phyloP scores from a whole-genome alignment of 2,329 filamentous ascomycete genomes.

The Colletotrichum scovillei region DNA sequence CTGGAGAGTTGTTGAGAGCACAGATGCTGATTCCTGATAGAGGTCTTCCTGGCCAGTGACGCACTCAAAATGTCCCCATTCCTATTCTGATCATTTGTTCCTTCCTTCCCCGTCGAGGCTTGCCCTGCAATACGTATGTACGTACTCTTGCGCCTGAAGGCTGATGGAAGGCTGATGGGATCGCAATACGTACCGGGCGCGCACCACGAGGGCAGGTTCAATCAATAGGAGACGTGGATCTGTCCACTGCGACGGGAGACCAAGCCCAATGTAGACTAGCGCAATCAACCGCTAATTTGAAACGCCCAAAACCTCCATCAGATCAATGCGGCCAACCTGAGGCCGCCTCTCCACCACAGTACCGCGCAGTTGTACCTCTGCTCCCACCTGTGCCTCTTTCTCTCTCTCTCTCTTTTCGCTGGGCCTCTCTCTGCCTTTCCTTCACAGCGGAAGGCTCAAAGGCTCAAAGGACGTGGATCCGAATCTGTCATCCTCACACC shows the following conservation, averaged over 20 bases:
- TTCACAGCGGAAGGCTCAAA: background rate
- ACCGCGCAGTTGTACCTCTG: background rate
- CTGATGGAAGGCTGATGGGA: background rate
- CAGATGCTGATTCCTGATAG: background rate
- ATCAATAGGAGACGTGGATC: constrained; percentile 36
- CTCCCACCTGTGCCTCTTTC: background rate
- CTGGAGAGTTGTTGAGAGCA: too few relatives aligned
- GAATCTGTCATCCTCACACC: background rate
- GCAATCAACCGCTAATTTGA: constrained; percentile 35
- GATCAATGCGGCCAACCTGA: constrained; percentile 34
- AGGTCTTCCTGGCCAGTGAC: background rate
- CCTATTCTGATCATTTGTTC: background rate
- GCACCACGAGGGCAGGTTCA: constrained; percentile 24
- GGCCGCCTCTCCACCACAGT: background rate
- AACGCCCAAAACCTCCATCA: constrained; percentile 37
- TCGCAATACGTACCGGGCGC: background rate
- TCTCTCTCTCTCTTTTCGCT: background rate
- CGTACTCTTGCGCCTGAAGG: background rate
- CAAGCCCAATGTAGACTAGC: constrained; percentile 30
- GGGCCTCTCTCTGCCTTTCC: background rate
- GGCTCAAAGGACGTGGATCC: background rate
- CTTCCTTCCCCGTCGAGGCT: background rate
- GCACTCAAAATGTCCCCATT: background rate
- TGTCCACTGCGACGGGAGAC: constrained; percentile 26
- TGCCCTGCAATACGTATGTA: background rate